A percentile compares a stretch with the other conserved stretches of the same genome.
Evolutionary conservation across 2,329 filamentous ascomycete genomes (phyloP).

Genomic region (Penicillium sp.): DNA sequence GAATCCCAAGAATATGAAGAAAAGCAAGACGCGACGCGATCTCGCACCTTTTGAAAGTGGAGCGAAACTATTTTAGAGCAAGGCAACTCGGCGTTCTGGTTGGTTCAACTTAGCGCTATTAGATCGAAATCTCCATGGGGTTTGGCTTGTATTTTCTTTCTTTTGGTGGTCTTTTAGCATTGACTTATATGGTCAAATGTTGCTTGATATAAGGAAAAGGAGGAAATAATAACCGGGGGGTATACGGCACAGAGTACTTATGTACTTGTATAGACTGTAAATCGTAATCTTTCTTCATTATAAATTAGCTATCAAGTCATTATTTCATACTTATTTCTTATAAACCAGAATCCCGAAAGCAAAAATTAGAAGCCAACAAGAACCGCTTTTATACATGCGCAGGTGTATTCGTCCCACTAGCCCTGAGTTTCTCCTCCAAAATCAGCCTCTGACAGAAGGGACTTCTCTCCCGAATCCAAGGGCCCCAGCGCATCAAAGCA

Average conservation of each 20-base stretch:
- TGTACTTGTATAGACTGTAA: background rate
- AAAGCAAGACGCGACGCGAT: background rate
- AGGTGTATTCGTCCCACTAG: conserved; percentile 13
- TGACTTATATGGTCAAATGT: background rate
- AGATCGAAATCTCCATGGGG: background rate
- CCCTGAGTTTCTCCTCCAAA: conserved; percentile 16
- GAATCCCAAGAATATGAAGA: no score
- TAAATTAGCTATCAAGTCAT: background rate
- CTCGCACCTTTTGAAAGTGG: background rate
- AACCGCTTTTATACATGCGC: conserved; percentile 5
- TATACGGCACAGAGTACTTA: background rate
- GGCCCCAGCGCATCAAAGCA: conserved; percentile 26
- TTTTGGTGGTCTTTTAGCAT: background rate
- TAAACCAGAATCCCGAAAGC: background rate
- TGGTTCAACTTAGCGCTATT: background rate
- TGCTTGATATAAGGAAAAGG: background rate
- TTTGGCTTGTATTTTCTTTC: background rate
- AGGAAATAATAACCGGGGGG: background rate
- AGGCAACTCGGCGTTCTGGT: background rate
- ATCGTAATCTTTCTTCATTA: background rate
- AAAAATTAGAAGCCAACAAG: background rate
- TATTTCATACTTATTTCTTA: background rate
- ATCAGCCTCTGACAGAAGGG: conserved; percentile 26
- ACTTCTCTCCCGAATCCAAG: conserved; percentile 24
- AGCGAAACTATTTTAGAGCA: background rate